phyloP scores from a whole-genome alignment of 495 filamentous ascomycete species.

The Aspergillus affinis region DNA sequence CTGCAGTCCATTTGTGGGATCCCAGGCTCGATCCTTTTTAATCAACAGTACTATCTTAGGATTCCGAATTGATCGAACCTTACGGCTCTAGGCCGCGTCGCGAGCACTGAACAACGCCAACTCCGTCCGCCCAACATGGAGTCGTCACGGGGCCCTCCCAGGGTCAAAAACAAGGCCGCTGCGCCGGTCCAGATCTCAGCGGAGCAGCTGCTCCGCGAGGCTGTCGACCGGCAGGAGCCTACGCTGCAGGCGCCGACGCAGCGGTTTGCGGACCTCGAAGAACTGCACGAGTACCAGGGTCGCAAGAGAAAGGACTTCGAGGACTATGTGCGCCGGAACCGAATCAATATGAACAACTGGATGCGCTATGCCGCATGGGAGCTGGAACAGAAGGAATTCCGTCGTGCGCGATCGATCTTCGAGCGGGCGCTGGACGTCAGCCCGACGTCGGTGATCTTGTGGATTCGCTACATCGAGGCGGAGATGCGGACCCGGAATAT shows the following conservation, averaged over 20 bases:
- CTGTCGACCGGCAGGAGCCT: slow-evolving; percentile 94
- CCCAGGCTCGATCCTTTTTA: background rate
- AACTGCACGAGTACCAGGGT: slow-evolving; percentile 96
- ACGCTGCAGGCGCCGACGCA: slow-evolving; percentile 87
- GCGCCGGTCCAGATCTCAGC: slow-evolving; percentile 87
- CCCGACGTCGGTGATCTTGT: slow-evolving; percentile 76
- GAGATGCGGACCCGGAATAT: slow-evolving; percentile 98
- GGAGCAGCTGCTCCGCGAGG: slow-evolving; percentile 96
- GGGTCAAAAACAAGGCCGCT: slow-evolving; percentile 98
- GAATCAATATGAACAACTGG: slow-evolving; percentile 98
- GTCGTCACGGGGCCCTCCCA: slow-evolving; percentile 84
- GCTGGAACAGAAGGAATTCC: slow-evolving; percentile 96
- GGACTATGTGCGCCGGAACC: slow-evolving; percentile 93
- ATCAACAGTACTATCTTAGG: background rate
- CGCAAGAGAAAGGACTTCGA: slow-evolving; percentile 96
- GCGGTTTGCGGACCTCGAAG: slow-evolving; percentile 93
- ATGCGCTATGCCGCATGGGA: slow-evolving; percentile 98
- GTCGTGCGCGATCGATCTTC: slow-evolving; percentile 93
- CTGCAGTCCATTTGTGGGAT: background rate
- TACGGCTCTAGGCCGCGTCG: background rate
- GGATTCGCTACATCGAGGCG: slow-evolving; percentile 89
- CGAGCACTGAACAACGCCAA: background rate
- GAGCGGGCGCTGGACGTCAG: slow-evolving; percentile 94
- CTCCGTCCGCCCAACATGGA: slow-evolving; percentile 62
- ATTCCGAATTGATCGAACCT: background rate